These are phyloP conservation scores for Odontarrhena argentea DNA, from an alignment of 345 rosid species.

Conservation along the genomic window DNA sequence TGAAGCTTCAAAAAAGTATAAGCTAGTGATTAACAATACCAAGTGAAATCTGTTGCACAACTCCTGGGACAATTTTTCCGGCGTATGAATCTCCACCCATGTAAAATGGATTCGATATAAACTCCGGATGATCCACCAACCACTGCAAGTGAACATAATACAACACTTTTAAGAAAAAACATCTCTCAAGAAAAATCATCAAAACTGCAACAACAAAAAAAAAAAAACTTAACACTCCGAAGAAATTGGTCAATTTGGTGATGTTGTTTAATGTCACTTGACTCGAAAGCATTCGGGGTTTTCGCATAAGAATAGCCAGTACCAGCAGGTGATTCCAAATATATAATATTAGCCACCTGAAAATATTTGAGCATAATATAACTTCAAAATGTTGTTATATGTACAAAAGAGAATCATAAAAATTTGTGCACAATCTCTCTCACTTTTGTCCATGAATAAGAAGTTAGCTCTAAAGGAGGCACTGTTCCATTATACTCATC, in stretches of 20 bases:
- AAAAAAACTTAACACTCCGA: slow-evolving; percentile 46
- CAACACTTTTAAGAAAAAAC: neutral
- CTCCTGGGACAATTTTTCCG: slow-evolving; percentile 56
- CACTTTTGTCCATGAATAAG: slow-evolving; percentile 73
- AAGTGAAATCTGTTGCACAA: slow-evolving; percentile 51
- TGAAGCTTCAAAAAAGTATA: neutral
- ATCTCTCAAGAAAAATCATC: neutral
- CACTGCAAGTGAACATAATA: slow-evolving; percentile 49
- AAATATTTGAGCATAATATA: slow-evolving; percentile 2
- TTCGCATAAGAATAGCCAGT: slow-evolving; percentile 74
- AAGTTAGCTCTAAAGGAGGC: slow-evolving; percentile 62
- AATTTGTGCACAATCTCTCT: neutral
- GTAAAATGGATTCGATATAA: slow-evolving; percentile 54
- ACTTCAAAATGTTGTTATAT: slow-evolving; percentile 5
- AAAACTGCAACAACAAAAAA: neutral
- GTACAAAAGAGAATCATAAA: neutral
- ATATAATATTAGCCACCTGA: slow-evolving; percentile 68
- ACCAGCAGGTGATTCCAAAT: slow-evolving; percentile 75
- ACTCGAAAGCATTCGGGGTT: slow-evolving; percentile 38
- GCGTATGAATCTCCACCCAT: slow-evolving; percentile 75
- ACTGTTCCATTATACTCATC: slow-evolving; percentile 67
- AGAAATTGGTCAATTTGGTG: slow-evolving; percentile 53
- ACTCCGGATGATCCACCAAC: slow-evolving; percentile 58
- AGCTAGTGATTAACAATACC: slow-evolving; percentile 46
- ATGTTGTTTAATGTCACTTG: slow-evolving; percentile 57